These are phyloP conservation scores for Citrus medica DNA, from an alignment of 345 rosid genomes.

Conservation along the genomic window DNA sequence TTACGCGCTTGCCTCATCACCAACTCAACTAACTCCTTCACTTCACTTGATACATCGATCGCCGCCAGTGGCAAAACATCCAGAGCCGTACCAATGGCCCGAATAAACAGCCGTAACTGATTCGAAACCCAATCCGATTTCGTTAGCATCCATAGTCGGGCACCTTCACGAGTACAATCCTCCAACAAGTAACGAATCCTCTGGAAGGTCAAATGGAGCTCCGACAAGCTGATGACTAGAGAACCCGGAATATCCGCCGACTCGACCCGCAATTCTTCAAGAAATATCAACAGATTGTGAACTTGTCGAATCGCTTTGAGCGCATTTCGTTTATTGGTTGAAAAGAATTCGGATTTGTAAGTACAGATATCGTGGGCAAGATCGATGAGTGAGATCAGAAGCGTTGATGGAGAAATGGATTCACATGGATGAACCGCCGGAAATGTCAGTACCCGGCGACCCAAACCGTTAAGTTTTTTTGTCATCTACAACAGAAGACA, in stretches of 20 bases:
- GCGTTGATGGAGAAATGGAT: conserved; percentile 36
- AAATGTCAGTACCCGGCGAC: conserved; percentile 60
- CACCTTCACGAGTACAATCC: conserved; percentile 63
- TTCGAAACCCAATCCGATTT: conserved; percentile 51
- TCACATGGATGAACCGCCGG: conserved; percentile 68
- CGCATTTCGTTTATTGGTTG: conserved; percentile 46
- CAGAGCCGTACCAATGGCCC: conserved; percentile 50
- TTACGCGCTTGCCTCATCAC: conserved; percentile 48
- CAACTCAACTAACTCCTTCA: conserved; percentile 45
- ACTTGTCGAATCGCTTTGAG: conserved; percentile 49
- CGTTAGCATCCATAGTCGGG: conserved; percentile 54
- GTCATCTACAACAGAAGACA: conserved; percentile 30
- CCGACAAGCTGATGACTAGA: conserved; percentile 48
- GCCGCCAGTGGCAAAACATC: conserved; percentile 53
- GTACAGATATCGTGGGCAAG: conserved; percentile 38
- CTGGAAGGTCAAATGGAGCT: conserved; percentile 68
- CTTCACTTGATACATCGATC: conserved; percentile 44
- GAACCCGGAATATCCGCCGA: conserved; percentile 25
- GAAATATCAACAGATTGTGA: conserved; percentile 36
- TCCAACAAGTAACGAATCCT: conserved; percentile 51
- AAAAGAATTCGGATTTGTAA: conserved; percentile 37
- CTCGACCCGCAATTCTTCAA: conserved; percentile 44
- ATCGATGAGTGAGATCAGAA: conserved; percentile 48
- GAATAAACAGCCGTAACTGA: conserved; percentile 42
- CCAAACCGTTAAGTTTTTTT: conserved; percentile 25